Evolutionary conservation across 371 early-diverging fungal species (phyloP), one percentile per base, ranked within the genome.

Genomic region (Funneliformis caledonium): DNA sequence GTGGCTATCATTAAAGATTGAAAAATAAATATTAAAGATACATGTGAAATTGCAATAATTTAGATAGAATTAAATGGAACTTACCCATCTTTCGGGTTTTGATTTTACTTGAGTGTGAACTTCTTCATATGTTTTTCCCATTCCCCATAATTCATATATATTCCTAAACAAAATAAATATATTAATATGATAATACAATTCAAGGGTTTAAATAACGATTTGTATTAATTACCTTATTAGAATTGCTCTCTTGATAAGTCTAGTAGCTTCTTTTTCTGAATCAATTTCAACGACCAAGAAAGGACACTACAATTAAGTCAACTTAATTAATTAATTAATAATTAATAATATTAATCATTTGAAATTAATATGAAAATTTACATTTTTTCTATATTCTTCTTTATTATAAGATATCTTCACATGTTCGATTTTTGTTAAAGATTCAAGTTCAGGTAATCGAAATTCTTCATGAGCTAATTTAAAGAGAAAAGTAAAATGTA

Each of bases 171-270:
- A 10, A 56, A 56, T 19, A 31, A 68, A 59, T 48, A 14, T 61
- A n/a, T n/a, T n/a, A n/a, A n/a, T n/a, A n/a, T n/a, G n/a, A n/a
- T 42, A 16, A 33, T 60, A 37, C 37, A 37, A 37, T 64, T 26
- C 33, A 64, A 26, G 19, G 43, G n/a, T 69, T n/a, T 22, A 7
- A 69, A 19, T 47, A 45, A 43, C 19, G 8, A 4, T 74, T 33
- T 33, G 14, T 37, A 77, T 59, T 69, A 61, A 85, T 82, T 83
- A 96, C 93, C 92, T 95, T 80, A 94, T 90, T 56, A 98, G 90
- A 74, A 97, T 96, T 2, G 95, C 90, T n/a, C 97, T 90, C 76
- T 88, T 88, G 5, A 96, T 86, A n/a, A 98, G 89, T 79, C 88
- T 88, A 14, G 83, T 85, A 5, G 97, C 97, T 59, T 92, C 89